Evolutionary conservation across 2,329 filamentous ascomycete species (phyloP).

Genomic region (Nigrospora sphaerica): DNA sequence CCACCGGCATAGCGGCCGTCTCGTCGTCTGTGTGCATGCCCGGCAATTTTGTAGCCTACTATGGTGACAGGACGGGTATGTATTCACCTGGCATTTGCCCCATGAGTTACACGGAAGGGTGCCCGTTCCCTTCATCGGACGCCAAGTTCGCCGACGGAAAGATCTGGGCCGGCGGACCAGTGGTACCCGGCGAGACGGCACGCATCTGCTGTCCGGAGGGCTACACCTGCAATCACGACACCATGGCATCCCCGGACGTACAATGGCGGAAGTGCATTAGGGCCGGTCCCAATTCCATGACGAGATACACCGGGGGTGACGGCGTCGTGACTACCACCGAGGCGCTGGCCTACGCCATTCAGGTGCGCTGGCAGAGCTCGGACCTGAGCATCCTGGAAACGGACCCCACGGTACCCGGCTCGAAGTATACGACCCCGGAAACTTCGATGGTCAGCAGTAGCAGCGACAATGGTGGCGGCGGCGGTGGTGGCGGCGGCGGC

Average conservation of each 20-base stretch:
- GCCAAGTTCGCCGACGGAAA: neutral
- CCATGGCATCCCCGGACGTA: neutral
- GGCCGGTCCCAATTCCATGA: neutral
- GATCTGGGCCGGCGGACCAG: neutral
- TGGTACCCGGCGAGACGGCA: neutral
- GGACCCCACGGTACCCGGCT: slow-evolving; percentile 10
- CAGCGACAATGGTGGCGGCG: neutral
- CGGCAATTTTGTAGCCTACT: neutral
- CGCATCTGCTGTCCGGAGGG: neutral
- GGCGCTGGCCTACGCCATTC: slow-evolving; percentile 8
- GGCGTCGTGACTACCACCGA: neutral
- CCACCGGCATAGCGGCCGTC: neutral
- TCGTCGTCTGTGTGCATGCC: slow-evolving; percentile 1
- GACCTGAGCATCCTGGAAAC: slow-evolving; percentile 10
- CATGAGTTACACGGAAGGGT: neutral
- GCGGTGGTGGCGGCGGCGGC: too few relatives aligned
- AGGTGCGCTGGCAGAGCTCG: slow-evolving; percentile 12
- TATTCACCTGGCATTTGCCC: slow-evolving; percentile 1
- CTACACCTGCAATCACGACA: neutral
- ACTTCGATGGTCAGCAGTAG: too few relatives aligned
- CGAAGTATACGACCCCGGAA: slow-evolving; percentile 5
- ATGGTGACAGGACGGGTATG: neutral
- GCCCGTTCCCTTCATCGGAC: neutral
- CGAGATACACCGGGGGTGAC: too few relatives aligned
- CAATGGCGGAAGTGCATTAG: neutral